Base-by-base conservation (phyloP, 2,329 filamentous ascomycete genomes). In the Xylaria digitata region DNA sequence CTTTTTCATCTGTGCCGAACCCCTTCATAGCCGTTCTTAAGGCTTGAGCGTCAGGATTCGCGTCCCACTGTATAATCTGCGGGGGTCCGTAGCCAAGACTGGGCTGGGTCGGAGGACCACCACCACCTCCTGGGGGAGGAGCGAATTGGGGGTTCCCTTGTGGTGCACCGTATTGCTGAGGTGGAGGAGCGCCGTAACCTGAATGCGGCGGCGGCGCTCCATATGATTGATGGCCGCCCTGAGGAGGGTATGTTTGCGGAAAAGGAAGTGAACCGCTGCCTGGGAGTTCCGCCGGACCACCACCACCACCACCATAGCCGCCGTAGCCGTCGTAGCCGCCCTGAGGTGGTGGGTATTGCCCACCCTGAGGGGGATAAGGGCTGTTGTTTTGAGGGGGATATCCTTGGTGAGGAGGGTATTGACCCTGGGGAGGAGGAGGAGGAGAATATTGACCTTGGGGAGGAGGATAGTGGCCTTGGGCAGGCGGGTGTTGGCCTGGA, bases 11-110 rank as follows among this genome's bases (percentile, higher is more conserved):
- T 0, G 94, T 97, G 40, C 94, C 95, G 69, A 97, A 92, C 0
- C 94, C 94, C 79, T 97, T 97, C 93, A 97, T 97, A 1, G 95
- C 93, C 72, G 86, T 86, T 60, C 93, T 88, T 23, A 97, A 82
- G 3, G 84, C 87, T 64, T 93, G 87, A 0, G 93, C 91, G 72
- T 96, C 89, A 13, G 83, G 81, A 2, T 82, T 84, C 54, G 88
- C 90, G 70, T 97, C 89, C 84, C 85, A 90, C 34, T 87, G 84
- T 49, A 92, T 91, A 52, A 87, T 82, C 74, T 92, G 91, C 13
- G 88, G 87, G 0, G 90, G 85, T 2, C 89, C 88, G 75, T 97
- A 97, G 42, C 94, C 94, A 0, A 86, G 80, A 0, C 92, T 92
- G 0, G 92, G 87, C 11, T 87, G 85, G 0, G 90, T 88, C 11